Conservation (phyloP, 352 stramenopile genomes). For the Peronospora belbahrii region DNA sequence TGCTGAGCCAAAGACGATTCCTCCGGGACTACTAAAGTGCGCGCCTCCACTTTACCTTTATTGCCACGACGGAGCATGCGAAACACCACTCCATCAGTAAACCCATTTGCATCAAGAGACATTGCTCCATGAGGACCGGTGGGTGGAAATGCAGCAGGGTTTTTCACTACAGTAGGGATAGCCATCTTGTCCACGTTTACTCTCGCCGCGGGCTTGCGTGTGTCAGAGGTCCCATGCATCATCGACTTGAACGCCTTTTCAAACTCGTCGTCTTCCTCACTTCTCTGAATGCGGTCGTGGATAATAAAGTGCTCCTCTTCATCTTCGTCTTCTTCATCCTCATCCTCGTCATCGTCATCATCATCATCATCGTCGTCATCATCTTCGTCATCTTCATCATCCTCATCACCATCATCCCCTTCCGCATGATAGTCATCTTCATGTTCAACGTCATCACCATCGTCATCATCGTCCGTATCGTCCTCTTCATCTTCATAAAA, state of each 20-base stretch:
- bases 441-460: conserved; percentile 52
- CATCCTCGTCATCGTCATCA: conserved; percentile 54
- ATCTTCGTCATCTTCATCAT: conserved; percentile 72
- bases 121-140: conserved; percentile 9
- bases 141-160: conserved; percentile 16
- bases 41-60: conserved; percentile 94
- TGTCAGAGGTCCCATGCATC: conserved; percentile 63
- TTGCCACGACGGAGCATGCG: conserved; percentile 94
- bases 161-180: conserved; percentile 77
- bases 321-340: conserved; percentile 59
- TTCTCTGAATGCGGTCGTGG: conserved; percentile 65
- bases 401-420: conserved; percentile 61
- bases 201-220: conserved; percentile 46
- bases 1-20: conserved; percentile 90
- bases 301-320: conserved; percentile 88
- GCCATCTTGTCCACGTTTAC: conserved; percentile 87
- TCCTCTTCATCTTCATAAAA: conserved; percentile 45
- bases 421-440: conserved; percentile 40
- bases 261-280: conserved; percentile 82
- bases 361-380: conserved; percentile 62
- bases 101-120: conserved; percentile 23
- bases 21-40: conserved; percentile 88
- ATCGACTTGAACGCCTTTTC: conserved; percentile 84
- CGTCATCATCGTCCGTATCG: conserved; percentile 46
- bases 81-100: conserved; percentile 72